Evolutionary conservation across 2,329 filamentous ascomycete genomes (phyloP).

Genomic region (Aspergillus piperis): DNA sequence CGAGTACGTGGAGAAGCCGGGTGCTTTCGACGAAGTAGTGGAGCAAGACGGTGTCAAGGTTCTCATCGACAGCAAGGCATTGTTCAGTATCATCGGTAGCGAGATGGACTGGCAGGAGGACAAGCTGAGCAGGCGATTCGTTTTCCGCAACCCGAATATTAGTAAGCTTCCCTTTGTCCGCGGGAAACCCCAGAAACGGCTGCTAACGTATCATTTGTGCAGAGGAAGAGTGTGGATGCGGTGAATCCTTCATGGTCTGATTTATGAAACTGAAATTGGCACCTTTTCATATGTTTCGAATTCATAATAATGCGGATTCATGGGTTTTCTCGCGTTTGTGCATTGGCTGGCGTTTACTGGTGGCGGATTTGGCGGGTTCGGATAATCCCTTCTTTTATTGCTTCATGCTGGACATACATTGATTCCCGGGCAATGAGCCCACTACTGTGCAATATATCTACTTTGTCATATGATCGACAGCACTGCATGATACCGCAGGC

Average conservation of each 20-base stretch:
- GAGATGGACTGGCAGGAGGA: conserved; percentile 99
- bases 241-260: conserved; percentile 89
- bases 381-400: conserved; percentile 6
- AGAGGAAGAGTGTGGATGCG: conserved; percentile 96
- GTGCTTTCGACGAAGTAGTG: conserved; percentile 83
- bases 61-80: conserved; percentile 91
- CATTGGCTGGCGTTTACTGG: conserved; percentile 40
- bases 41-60: conserved; percentile 97
- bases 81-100: conserved; percentile 97
- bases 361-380: conserved; percentile 12
- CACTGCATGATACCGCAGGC: no score
- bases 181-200: neutral
- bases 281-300: conserved; percentile 13
- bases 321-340: conserved; percentile 27
- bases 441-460: conserved; percentile 9
- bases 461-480: neutral
- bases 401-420: conserved; percentile 15
- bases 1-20: conserved; percentile 91
- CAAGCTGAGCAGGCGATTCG: conserved; percentile 86
- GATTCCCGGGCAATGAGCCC: conserved; percentile 21
- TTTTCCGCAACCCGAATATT: conserved; percentile 97
- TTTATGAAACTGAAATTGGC: conserved; percentile 14
- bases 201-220: conserved; percentile 28
- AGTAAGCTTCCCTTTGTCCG: conserved; percentile 63
- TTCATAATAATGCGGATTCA: conserved; percentile 6